A percentile compares a stretch with the other conserved stretches of the same genome.
Conservation (phyloP, 1,139 yeast genomes). For the Nakaseomyces delphensis region DNA sequence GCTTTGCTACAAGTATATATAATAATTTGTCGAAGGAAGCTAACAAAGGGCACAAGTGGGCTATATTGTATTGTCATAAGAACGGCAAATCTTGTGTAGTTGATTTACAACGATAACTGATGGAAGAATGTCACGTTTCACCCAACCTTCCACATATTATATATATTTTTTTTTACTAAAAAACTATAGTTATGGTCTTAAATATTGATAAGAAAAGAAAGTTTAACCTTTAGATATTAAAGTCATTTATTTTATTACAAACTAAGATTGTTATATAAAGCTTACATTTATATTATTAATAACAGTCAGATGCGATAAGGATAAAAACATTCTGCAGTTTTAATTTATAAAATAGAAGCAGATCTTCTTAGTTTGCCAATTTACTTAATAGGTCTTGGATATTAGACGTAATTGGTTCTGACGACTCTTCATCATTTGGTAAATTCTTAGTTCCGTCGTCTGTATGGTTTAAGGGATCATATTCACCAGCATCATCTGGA, state of each 20-base stretch:
- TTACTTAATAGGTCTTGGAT: conserved; percentile 31
- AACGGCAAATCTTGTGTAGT: conserved; percentile 61
- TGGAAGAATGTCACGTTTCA: no score
- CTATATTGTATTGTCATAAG: conserved; percentile 63
- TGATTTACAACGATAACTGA: conserved; percentile 61
- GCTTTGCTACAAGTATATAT: conserved; percentile 66
- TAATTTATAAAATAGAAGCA: no score
- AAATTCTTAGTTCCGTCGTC: conserved; percentile 7
- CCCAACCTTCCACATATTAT: no score
- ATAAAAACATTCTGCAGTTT: not conserved
- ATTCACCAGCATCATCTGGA: conserved; percentile 10
- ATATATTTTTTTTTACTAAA: no score
- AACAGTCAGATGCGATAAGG: no score
- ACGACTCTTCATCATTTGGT: not conserved
- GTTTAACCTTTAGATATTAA: no score
- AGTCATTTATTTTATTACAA: no score
- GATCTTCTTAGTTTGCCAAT: conserved; percentile 21
- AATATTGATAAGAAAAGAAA: no score
- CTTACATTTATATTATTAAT: no score
- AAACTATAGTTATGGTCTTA: no score
- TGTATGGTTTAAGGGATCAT: conserved; percentile 3
- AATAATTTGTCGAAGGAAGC: conserved; percentile 65
- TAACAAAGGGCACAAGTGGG: conserved; percentile 62
- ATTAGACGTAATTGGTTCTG: conserved; percentile 22
- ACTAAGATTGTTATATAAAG: no score